Percentiles rank a stretch among this genome's conserved stretches.
phyloP scores from a whole-genome alignment of 2,329 filamentous ascomycete genomes.

The Colletotrichum spinosum region DNA sequence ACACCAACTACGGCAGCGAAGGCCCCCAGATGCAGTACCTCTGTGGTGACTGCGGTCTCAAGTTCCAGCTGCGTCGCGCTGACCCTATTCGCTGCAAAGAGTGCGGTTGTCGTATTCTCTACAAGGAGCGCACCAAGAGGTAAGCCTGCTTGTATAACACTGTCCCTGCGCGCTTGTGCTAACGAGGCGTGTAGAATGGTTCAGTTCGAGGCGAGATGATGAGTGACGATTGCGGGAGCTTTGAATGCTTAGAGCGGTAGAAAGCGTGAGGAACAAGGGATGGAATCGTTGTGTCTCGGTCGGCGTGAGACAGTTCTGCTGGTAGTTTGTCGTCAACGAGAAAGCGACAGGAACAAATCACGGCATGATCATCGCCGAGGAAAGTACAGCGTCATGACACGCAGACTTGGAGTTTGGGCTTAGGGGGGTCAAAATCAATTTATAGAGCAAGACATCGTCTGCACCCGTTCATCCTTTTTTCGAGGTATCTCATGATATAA shows the following conservation, averaged over 20 bases:
- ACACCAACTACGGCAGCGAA: slow-evolving; percentile 56
- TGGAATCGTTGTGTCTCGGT: background rate
- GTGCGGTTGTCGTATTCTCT: slow-evolving; percentile 94
- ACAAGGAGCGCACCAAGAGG: slow-evolving; percentile 98
- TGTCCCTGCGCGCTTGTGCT: slow-evolving; percentile 32
- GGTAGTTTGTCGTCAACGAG: too few relatives aligned
- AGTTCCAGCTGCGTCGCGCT: slow-evolving; percentile 79
- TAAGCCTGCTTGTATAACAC: slow-evolving; percentile 57
- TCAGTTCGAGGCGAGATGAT: slow-evolving; percentile 91
- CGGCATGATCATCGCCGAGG: too few relatives aligned
- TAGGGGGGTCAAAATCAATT: slow-evolving; percentile 35
- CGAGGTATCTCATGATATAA: slow-evolving; percentile 38
- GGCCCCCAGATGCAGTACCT: slow-evolving; percentile 74
- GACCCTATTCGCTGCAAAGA: slow-evolving; percentile 90
- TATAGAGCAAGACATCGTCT: slow-evolving; percentile 36
- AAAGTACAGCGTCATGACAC: background rate
- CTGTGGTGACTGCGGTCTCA: slow-evolving; percentile 87
- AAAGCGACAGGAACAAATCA: too few relatives aligned
- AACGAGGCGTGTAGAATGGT: slow-evolving; percentile 78
- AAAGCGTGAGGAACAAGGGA: background rate
- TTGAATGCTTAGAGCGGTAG: background rate
- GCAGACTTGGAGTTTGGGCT: slow-evolving; percentile 33
- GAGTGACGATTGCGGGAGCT: background rate
- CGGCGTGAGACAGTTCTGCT: too few relatives aligned
- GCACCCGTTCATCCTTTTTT: slow-evolving; percentile 35